Percentiles rank a stretch among this genome's conserved stretches.
These are phyloP conservation scores for Monoraphidium neglectum DNA, from an alignment of 139 green algal species.

Conservation along the genomic window DNA sequence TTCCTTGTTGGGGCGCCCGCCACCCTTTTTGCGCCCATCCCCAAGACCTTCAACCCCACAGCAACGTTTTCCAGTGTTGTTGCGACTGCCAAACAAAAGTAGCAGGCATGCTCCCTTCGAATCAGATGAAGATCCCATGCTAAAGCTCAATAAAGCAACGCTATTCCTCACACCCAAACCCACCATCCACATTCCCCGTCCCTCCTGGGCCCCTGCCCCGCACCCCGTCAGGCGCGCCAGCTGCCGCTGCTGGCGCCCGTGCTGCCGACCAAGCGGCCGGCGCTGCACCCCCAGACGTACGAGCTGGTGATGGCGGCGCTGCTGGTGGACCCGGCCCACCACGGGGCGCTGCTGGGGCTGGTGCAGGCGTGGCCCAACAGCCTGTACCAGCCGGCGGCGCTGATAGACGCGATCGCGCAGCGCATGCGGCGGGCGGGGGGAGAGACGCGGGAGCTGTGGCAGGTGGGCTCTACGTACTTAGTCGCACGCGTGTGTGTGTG, in stretches of 20 bases:
- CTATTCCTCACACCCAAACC: too few species aligned
- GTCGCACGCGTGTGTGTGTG: too few species aligned
- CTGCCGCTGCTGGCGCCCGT: slow-evolving; percentile 74
- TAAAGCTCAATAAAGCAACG: too few species aligned
- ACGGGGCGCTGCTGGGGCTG: slow-evolving; percentile 61
- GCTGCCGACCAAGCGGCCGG: slow-evolving; percentile 72
- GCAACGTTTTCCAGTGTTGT: too few species aligned
- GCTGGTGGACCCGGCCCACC: slow-evolving; percentile 52
- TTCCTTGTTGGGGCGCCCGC: too few species aligned
- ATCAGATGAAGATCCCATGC: too few species aligned
- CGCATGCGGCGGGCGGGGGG: slow-evolving; percentile 43
- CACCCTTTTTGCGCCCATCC: too few species aligned
- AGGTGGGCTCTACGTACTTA: slow-evolving; percentile 29
- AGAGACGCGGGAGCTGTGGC: slow-evolving; percentile 56
- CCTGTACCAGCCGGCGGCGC: slow-evolving; percentile 29
- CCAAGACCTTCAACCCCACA: too few species aligned
- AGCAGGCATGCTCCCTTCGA: too few species aligned
- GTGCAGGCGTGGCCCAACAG: slow-evolving; percentile 38
- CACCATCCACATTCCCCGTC: neutral
- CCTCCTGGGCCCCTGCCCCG: neutral
- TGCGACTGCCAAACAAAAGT: too few species aligned
- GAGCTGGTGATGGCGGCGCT: slow-evolving; percentile 78
- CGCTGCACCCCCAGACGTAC: slow-evolving; percentile 56
- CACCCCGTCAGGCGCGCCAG: slow-evolving; percentile 74
- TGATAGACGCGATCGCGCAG: slow-evolving; percentile 47